phyloP scores from a whole-genome alignment of 2,329 filamentous ascomycete genomes.

The Penicillium polonicum region DNA sequence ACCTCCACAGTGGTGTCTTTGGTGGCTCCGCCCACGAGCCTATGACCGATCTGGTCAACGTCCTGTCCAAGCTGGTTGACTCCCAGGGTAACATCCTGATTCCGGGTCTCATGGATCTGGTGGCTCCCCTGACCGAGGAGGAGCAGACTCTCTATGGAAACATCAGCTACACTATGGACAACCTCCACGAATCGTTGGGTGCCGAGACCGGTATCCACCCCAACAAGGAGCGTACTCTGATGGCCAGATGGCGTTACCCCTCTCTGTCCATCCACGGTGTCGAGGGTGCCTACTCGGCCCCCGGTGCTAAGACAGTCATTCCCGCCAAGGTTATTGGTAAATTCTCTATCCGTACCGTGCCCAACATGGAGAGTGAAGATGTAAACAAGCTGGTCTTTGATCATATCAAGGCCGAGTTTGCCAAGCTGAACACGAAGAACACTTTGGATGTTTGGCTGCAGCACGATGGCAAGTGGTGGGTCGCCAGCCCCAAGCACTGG shows the following conservation, averaged over 20 bases:
- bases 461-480: conserved; percentile 98
- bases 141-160: conserved; percentile 83
- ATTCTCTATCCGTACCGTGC: conserved; percentile 96
- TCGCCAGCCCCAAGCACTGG: conserved; percentile 96
- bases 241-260: conserved; percentile 94
- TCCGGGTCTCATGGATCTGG: conserved; percentile 89
- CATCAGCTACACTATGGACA: conserved; percentile 96
- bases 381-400: conserved; percentile 84
- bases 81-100: conserved; percentile 90
- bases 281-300: conserved; percentile 89
- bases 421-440: conserved; percentile 90
- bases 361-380: conserved; percentile 90
- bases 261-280: conserved; percentile 92
- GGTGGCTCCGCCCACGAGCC: conserved; percentile 95
- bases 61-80: conserved; percentile 83
- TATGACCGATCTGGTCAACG: conserved; percentile 88
- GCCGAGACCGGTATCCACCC: conserved; percentile 82
- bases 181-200: conserved; percentile 86
- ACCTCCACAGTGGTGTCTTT: conserved; percentile 95
- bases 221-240: conserved; percentile 87
- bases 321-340: conserved; percentile 97
- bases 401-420: conserved; percentile 79
- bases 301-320: conserved; percentile 97
- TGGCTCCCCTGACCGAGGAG: conserved; percentile 81
- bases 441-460: conserved; percentile 75